Evolutionary conservation across 768 basidiomycete genomes (phyloP), one percentile per base, ranked within the genome.

Genomic region (Tricholoma flavovirens): DNA sequence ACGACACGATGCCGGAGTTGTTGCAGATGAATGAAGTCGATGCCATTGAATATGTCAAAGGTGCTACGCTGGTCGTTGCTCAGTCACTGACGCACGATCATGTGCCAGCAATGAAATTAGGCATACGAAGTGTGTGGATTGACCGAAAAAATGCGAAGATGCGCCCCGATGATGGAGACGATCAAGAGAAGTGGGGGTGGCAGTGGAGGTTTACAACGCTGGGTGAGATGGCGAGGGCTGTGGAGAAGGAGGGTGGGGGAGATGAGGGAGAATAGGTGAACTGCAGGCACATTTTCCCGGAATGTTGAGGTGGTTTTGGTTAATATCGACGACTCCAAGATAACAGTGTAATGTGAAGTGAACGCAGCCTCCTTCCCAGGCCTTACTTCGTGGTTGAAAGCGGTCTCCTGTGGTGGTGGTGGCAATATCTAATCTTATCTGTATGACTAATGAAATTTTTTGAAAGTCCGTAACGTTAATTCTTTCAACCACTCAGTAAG

Each of bases 51-150:
- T 64, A 69, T 35, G 64, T 73, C 30, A 80, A 79, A 60, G 66
- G 70, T 29, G 70, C 79, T 57, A 83, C 87, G 6, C 73, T 90
- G 26, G 75, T 83, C 49, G 85, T 87, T 5, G 88, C 89, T 15
- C 82, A 84, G 62, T 87, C 86, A 58, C 64, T 88, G 57, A 69
- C 65, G 19, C 86, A 89, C 59, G 89, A 90, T 63, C 80, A 87
- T 59, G 74, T 75, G 21, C 83, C 89, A 1, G 84, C 86, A 36
- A 78, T 72, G 58, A 67, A 71, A 63, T 69, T 81, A n/a, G 82
- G 82, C 0, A 64, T 90, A 22, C 69, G 61, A 24, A 83, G 81
- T 32, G 81, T 83, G 29, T 90, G 84, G 83, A 88, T 91, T 61
- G 80, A 84, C 53, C 75, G 84, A 17, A 67, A 77, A 72, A 72